Evolutionary conservation across 2,329 filamentous ascomycete species (phyloP).

Genomic region (Exophiala mesophila): DNA sequence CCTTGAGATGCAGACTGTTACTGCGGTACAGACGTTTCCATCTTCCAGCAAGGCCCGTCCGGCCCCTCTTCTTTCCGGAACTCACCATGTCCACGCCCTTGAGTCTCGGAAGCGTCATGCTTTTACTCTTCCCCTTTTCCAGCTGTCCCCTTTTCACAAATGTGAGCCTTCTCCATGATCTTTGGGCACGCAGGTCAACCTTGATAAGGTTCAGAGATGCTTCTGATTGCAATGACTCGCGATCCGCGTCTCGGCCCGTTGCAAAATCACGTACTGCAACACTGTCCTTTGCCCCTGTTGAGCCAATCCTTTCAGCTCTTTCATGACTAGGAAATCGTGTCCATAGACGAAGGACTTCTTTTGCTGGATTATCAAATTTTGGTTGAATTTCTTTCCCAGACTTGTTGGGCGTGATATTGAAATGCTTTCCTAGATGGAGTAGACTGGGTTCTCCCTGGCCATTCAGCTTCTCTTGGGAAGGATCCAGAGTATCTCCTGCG

Average conservation of each 20-base stretch:
- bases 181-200: constrained; percentile 5
- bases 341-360: constrained; percentile 22
- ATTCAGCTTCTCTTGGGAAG: constrained; percentile 1
- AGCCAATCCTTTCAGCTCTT: constrained; percentile 20
- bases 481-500: too few species aligned
- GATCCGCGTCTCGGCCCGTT: constrained; percentile 3
- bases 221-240: neutral
- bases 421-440: constrained; percentile 13
- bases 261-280: constrained; percentile 23
- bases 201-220: neutral
- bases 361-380: constrained; percentile 13
- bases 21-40: constrained; percentile 22
- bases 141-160: constrained; percentile 11
- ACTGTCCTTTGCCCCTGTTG: constrained; percentile 20
- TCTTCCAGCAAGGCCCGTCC: constrained; percentile 11
- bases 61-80: constrained; percentile 5
- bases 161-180: constrained; percentile 14
- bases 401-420: constrained; percentile 5
- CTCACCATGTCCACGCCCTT: too few species aligned
- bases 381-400: constrained; percentile 2
- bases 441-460: constrained; percentile 15
- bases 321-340: constrained; percentile 25
- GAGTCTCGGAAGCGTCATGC: constrained; percentile 13
- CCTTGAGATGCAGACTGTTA: constrained; percentile 21
- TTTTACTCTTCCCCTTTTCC: constrained; percentile 17